These are phyloP conservation scores for Ballota nigra DNA, from an alignment of 257 asterid species.

Conservation along the genomic window DNA sequence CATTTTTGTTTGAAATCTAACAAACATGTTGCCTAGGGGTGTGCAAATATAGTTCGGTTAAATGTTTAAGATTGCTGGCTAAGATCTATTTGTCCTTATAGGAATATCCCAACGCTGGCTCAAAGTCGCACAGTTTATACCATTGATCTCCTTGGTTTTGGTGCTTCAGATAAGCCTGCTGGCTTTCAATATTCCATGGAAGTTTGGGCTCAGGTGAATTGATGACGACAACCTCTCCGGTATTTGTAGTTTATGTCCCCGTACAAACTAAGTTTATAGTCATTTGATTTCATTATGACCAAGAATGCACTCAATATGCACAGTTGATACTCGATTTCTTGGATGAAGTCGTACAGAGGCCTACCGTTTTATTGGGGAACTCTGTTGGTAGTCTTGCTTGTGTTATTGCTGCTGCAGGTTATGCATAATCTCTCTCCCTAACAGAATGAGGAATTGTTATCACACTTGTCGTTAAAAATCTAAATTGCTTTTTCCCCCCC, in stretches of 20 bases:
- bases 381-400: conserved; percentile 98
- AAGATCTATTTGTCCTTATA: conserved; percentile 24
- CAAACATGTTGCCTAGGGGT: neutral
- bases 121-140: conserved; percentile 64
- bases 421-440: neutral
- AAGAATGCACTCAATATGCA: conserved; percentile 17
- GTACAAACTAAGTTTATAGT: neutral
- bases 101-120: conserved; percentile 72
- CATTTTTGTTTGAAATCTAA: neutral
- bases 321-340: conserved; percentile 81
- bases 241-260: neutral
- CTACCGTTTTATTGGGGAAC: conserved; percentile 79
- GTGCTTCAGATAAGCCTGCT: conserved; percentile 90
- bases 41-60: neutral
- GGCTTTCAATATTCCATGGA: conserved; percentile 82
- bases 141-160: conserved; percentile 92
- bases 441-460: neutral
- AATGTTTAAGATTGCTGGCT: neutral
- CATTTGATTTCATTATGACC: conserved; percentile 8
- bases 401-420: conserved; percentile 88
- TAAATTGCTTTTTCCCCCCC: neutral
- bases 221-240: neutral
- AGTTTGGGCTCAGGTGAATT: conserved; percentile 71
- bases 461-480: neutral
- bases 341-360: conserved; percentile 63